phyloP scores from a whole-genome alignment of 768 basidiomycete species.

The Leucosporidium creatinivorum region DNA sequence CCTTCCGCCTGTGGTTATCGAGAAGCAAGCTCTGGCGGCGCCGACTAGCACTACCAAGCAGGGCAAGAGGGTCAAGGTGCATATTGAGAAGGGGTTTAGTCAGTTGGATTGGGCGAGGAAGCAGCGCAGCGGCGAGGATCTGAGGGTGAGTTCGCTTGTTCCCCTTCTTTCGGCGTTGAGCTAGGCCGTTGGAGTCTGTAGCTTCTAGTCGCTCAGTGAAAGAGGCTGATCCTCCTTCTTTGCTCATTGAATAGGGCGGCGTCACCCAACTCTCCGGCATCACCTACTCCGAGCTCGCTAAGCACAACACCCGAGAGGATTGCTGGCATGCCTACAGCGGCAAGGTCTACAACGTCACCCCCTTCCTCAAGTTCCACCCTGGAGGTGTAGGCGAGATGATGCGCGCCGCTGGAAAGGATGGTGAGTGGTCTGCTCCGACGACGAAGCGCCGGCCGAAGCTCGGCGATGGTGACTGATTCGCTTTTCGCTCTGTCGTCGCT shows the following conservation, averaged over 20 bases:
- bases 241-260: conserved; percentile 49
- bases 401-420: conserved; percentile 90
- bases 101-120: conserved; percentile 89
- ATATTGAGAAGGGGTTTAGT: conserved; percentile 80
- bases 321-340: conserved; percentile 89
- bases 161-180: conserved; percentile 12
- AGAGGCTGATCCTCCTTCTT: conserved; percentile 8
- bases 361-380: conserved; percentile 84
- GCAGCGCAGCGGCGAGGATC: conserved; percentile 69
- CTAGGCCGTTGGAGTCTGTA: not conserved
- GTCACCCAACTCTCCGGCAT: conserved; percentile 62
- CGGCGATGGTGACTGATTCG: not conserved
- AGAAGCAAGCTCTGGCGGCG: conserved; percentile 32
- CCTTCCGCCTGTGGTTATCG: not conserved
- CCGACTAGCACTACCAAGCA: conserved; percentile 56
- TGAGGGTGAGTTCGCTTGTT: conserved; percentile 51
- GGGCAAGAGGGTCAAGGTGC: conserved; percentile 62
- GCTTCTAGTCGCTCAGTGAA: conserved; percentile 5
- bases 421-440: conserved; percentile 38
- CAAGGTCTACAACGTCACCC: conserved; percentile 93
- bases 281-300: conserved; percentile 65
- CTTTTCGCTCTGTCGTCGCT: not conserved
- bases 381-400: conserved; percentile 91
- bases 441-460: not conserved
- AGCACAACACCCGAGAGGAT: conserved; percentile 74